phyloP scores from a whole-genome alignment of 2,329 filamentous ascomycete genomes.

The Ophiostoma fasciatum region DNA sequence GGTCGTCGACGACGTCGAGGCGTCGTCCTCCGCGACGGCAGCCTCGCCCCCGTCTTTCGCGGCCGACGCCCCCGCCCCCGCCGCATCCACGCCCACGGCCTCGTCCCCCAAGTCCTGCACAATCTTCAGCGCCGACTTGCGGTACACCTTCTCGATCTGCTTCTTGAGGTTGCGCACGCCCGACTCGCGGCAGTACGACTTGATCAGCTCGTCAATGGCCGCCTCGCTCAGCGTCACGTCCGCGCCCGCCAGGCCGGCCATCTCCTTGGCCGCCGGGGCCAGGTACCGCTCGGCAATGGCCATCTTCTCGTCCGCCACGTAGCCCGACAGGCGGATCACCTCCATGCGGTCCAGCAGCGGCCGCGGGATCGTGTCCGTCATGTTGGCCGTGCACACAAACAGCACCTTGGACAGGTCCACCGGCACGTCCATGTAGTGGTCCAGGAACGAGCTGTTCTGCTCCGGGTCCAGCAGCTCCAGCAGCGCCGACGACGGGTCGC shows the following conservation, averaged over 20 bases:
- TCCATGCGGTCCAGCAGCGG: constrained; percentile 96
- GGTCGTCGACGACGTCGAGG: constrained; percentile 1
- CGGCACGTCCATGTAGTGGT: constrained; percentile 97
- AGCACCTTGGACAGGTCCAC: constrained; percentile 95
- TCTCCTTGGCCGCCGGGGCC: constrained; percentile 83
- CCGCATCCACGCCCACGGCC: constrained; percentile 32
- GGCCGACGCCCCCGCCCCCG: constrained; percentile 20
- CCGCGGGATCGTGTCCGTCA: constrained; percentile 93
- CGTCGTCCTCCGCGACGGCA: neutral
- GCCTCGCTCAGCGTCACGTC: constrained; percentile 76
- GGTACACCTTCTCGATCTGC: constrained; percentile 97
- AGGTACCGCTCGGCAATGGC: constrained; percentile 91
- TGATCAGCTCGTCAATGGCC: constrained; percentile 92
- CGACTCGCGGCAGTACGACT: constrained; percentile 94
- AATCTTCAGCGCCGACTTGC: constrained; percentile 93
- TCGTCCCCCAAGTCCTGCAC: constrained; percentile 87
- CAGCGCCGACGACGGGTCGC: constrained; percentile 86
- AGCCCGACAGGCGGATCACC: constrained; percentile 88
- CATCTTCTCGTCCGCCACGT: constrained; percentile 97
- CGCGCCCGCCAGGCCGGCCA: constrained; percentile 78
- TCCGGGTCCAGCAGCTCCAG: constrained; percentile 91
- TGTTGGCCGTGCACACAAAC: constrained; percentile 97
- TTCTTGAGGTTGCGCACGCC: constrained; percentile 97
- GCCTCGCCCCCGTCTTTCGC: neutral
- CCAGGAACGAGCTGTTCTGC: constrained; percentile 92